Conservation (phyloP, 768 basidiomycete species). For the Hirschioporus abietinus region DNA sequence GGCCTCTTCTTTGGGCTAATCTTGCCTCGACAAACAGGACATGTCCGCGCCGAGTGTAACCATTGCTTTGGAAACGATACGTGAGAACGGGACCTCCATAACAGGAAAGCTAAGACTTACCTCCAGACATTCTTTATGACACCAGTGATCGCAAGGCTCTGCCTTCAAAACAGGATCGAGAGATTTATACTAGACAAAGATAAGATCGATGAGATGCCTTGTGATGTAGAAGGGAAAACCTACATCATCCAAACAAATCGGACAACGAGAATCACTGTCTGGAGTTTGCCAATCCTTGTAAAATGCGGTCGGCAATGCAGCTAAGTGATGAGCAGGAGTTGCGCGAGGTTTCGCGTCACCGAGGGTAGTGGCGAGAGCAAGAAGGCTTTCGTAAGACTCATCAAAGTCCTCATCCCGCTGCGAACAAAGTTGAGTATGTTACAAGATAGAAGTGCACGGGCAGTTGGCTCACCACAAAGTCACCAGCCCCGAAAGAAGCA, state of each 20-base stretch:
- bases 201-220: constrained; percentile 9
- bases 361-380: constrained; percentile 51
- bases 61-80: constrained; percentile 52
- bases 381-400: constrained; percentile 63
- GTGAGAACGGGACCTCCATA: neutral
- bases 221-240: constrained; percentile 24
- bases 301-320: constrained; percentile 49
- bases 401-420: constrained; percentile 78
- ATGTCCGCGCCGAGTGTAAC: constrained; percentile 70
- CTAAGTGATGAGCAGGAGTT: constrained; percentile 57
- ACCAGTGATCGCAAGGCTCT: constrained; percentile 70
- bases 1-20: constrained; percentile 27
- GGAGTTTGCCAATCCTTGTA: constrained; percentile 66
- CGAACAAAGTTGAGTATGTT: constrained; percentile 9
- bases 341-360: constrained; percentile 66
- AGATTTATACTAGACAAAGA: constrained; percentile 49
- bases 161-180: constrained; percentile 63
- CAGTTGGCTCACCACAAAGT: constrained; percentile 45
- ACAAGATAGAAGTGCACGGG: constrained; percentile 5
- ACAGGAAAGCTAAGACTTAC: constrained; percentile 32
- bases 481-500: constrained; percentile 22
- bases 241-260: constrained; percentile 83
- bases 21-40: constrained; percentile 72
- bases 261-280: constrained; percentile 70
- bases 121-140: constrained; percentile 72